Percentiles rank a stretch among this genome's conserved stretches.
phyloP scores from a whole-genome alignment of 176 grass and related monocot species.

The Eleusine indica region DNA sequence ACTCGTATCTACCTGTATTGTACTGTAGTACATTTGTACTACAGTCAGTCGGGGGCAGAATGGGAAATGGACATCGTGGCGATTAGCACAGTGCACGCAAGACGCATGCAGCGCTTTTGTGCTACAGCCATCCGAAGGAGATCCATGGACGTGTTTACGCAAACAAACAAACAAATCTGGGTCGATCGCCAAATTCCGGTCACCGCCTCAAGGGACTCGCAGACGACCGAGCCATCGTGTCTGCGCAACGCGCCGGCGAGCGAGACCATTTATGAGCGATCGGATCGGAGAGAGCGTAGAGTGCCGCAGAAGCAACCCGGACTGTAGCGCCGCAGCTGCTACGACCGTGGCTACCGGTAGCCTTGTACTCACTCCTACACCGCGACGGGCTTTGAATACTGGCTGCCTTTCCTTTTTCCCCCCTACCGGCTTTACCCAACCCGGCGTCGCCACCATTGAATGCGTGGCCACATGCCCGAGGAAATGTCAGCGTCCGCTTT shows the following conservation, averaged over 20 bases:
- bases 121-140: background rate
- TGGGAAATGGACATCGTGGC: no score
- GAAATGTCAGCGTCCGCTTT: conserved; percentile 49
- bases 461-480: conserved; percentile 37
- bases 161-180: background rate
- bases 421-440: conserved; percentile 16
- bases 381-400: conserved; percentile 14
- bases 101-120: background rate
- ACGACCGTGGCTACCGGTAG: background rate
- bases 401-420: background rate
- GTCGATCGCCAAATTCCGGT: background rate
- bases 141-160: background rate
- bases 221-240: no score
- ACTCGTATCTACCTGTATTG: background rate
- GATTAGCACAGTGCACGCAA: background rate
- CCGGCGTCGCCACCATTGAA: conserved; percentile 36
- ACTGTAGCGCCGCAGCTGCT: background rate
- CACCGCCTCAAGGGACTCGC: background rate
- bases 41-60: no score
- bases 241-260: background rate
- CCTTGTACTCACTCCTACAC: no score
- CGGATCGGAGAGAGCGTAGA: conserved; percentile 16
- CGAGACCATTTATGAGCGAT: background rate
- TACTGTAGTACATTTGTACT: no score
- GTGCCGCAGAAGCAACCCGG: conserved; percentile 35